Evolutionary conservation across 2,329 filamentous ascomycete genomes (phyloP), one percentile per base, ranked within the genome.

Genomic region (Capronia coronata): DNA sequence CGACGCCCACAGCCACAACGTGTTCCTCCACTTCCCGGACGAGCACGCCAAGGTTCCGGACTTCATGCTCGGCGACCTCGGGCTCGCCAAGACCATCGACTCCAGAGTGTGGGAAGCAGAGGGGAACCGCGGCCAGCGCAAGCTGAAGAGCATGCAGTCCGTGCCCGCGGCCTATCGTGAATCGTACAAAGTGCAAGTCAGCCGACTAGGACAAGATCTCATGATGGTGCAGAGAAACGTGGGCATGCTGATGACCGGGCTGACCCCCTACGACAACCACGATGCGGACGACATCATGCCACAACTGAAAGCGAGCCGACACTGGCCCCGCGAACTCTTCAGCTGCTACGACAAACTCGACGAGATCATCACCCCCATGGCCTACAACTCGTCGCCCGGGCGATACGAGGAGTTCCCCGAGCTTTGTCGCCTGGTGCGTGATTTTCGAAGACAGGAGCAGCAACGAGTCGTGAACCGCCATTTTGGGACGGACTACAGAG

Each of bases 1-100:
- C 2, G 49, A 52, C 18, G 22, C 43, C 2, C 48, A 55, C 19
- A n/a, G 14, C 16, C n/a, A 18, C 27, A 55, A 55, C 30, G 30
- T 55, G 13, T 55, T 51, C 32, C 25, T 55, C 11, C 44, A 54
- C 18, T 55, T 51, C 25, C 38, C 48, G 3, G 19, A 29, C 7
- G 14, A 40, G 5, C n/a, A 45, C 7, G 29, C 43, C 27, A 39
- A n/a, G 19, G 29, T 54, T 1, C 52, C 48, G 2, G 48, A 54
- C 6, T 23, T 51, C 19, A 37, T 29, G 13, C 16, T 51, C 2
- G 52, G 52, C 34, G 52, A 51, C 16, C 39, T 51, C n/a, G 48
- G 52, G n/a, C 11, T 13, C 2, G 30, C 40, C 11, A n/a, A 8
- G 10, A 6, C 18, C 4, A 18, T 46, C 6, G 16, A 37, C 23